These are phyloP conservation scores for Eutrema heterophyllum DNA, from an alignment of 345 rosid species.

Conservation along the genomic window DNA sequence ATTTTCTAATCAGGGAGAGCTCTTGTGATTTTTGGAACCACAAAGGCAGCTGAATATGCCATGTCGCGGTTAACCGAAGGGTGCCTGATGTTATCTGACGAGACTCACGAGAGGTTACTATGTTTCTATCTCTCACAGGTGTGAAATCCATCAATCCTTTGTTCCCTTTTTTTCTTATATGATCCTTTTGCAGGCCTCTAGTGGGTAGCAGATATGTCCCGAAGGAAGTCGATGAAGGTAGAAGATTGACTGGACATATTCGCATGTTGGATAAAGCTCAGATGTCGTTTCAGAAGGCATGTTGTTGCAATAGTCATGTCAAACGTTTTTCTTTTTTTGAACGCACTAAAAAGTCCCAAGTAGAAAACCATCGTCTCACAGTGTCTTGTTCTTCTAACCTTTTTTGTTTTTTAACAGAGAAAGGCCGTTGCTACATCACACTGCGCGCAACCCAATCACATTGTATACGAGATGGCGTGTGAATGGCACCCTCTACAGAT, in stretches of 20 bases:
- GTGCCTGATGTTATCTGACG: conserved; percentile 41
- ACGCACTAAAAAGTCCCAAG: neutral
- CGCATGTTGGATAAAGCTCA: neutral
- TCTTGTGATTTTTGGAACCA: conserved; percentile 46
- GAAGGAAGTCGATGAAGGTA: neutral
- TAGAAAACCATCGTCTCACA: conserved; percentile 9
- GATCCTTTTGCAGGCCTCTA: conserved; percentile 10
- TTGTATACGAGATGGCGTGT: conserved; percentile 9
- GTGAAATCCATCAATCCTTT: neutral
- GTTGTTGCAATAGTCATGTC: neutral
- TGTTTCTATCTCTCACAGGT: neutral
- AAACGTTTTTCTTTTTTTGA: neutral
- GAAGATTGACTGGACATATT: conserved; percentile 12
- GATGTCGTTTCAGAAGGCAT: conserved; percentile 8
- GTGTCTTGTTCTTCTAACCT: neutral
- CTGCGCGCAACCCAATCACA: conserved; percentile 24
- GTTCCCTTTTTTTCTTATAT: neutral
- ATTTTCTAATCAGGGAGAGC: conserved; percentile 44
- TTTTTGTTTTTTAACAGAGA: neutral
- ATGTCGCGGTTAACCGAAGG: conserved; percentile 25
- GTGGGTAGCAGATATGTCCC: conserved; percentile 12
- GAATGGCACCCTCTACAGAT: conserved; percentile 20
- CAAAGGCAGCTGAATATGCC: conserved; percentile 43
- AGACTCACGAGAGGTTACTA: conserved; percentile 24
- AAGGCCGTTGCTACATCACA: conserved; percentile 25